Base-by-base conservation (phyloP, 257 asterid genomes). In the Prunella vulgaris region DNA sequence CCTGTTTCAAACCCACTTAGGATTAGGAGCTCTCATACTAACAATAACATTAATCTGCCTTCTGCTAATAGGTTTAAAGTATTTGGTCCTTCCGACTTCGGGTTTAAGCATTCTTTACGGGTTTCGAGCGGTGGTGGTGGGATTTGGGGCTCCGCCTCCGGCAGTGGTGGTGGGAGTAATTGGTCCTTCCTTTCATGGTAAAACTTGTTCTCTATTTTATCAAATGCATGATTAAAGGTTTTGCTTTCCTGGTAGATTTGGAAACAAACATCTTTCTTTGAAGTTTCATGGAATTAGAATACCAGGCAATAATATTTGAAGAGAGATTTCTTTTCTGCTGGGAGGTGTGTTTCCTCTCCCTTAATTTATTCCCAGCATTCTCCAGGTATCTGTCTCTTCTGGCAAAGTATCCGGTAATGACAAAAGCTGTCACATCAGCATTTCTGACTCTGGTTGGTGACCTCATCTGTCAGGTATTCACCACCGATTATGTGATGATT, bases 371-470 rank as follows among this genome's bases (percentile, higher is more conserved):
- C 46, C 21, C 24, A 57, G 74, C 63, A 64, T 53, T 66, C 44
- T 66, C 66, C 83, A 88, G 97, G 95, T 90, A 90, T 71, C 65
- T 90, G 56, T 76, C 87, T 71, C 92, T 90, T 70, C 89, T 90
- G 66, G 92, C 85, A 61, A 86, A 79, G 72, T 83, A 90, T 77
- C 97, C 93, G 0, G 86, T 88, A 66, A 76, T 73, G 80, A 90
- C 97, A 48, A 90, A 90, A 80, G 93, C 95, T 51, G 70, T 83
- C 51, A 88, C 97, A n/a, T 88, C 95, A 18, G 91, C 93, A 18
- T 24, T 84, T 25, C 74, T 88, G 76, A 90, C 88, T 74, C 80
- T 85, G 70, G 58, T 80, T 70, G 95, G 95, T 60, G 97, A 90
- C 77, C 22, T 90, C 18, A 77, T 81, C 53, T 88, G 97, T 70